These are phyloP conservation scores for Silene latifolia DNA, from an alignment of 148 eudicot genomes.

Conservation along the genomic window DNA sequence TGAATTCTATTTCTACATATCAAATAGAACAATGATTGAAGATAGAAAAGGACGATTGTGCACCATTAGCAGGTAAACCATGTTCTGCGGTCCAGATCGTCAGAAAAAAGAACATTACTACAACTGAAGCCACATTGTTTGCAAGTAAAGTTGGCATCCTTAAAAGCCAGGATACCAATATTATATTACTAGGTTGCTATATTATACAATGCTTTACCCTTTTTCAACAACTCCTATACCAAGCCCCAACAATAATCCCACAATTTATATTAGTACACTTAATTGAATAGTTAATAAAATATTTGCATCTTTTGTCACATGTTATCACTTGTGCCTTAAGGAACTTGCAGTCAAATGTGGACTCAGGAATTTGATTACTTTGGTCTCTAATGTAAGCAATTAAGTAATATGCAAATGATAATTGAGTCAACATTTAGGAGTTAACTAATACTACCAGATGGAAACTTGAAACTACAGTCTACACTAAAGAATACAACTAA, in stretches of 20 bases:
- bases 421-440: conserved; percentile 1
- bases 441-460: neutral
- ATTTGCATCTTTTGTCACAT: neutral
- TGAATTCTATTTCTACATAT: neutral
- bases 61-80: neutral
- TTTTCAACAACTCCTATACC: too few relatives aligned
- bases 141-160: neutral
- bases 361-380: neutral
- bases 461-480: neutral
- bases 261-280: neutral
- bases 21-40: neutral
- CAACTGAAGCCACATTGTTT: neutral
- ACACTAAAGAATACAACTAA: neutral
- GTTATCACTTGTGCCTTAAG: neutral
- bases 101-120: neutral
- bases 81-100: neutral
- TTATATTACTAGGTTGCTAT: too few relatives aligned
- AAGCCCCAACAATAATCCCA: neutral
- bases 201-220: too few relatives aligned
- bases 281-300: neutral
- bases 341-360: neutral
- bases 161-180: neutral
- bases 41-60: neutral
- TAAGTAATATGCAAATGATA: conserved; percentile 1
- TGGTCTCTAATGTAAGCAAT: neutral